Percentiles rank a stretch among this genome's conserved stretches.
Evolutionary conservation across 495 filamentous ascomycete species (phyloP).

Genomic region (Stereocaulon alpinum): DNA sequence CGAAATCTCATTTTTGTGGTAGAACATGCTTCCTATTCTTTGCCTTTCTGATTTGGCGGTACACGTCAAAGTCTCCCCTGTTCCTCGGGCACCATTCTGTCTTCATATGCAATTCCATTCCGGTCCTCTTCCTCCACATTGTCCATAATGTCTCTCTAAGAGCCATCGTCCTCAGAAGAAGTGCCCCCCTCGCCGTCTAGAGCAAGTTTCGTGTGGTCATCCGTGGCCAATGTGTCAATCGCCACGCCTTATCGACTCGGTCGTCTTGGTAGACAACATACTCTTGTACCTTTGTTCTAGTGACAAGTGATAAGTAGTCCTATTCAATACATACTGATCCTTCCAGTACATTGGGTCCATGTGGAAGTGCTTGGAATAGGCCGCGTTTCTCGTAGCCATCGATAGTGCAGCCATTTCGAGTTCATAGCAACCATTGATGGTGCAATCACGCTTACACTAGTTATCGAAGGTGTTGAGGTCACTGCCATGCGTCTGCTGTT

Average conservation of each 20-base stretch:
- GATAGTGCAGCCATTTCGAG: too few relatives aligned
- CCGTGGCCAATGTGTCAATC: neutral
- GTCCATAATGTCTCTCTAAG: neutral
- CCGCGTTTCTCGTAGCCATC: neutral
- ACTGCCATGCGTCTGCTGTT: neutral
- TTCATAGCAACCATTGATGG: neutral
- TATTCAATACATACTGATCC: neutral
- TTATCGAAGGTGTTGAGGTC: neutral
- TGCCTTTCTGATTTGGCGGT: neutral
- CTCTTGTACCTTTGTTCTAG: neutral
- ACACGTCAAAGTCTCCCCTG: neutral
- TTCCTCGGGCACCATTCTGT: neutral
- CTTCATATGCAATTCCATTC: neutral
- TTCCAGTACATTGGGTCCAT: neutral
- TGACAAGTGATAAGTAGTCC: neutral
- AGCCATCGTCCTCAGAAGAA: neutral
- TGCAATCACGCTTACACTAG: neutral
- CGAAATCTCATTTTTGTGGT: neutral
- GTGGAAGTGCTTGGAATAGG: neutral
- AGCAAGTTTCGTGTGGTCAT: neutral
- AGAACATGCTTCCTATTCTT: neutral
- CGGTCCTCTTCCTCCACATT: neutral
- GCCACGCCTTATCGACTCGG: neutral
- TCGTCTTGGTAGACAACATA: neutral
- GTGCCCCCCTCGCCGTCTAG: neutral